Percentiles rank a stretch among this genome's conserved stretches.
Evolutionary conservation across 129 eudicot species (phyloP).

Genomic region (Lactuca sativa): DNA sequence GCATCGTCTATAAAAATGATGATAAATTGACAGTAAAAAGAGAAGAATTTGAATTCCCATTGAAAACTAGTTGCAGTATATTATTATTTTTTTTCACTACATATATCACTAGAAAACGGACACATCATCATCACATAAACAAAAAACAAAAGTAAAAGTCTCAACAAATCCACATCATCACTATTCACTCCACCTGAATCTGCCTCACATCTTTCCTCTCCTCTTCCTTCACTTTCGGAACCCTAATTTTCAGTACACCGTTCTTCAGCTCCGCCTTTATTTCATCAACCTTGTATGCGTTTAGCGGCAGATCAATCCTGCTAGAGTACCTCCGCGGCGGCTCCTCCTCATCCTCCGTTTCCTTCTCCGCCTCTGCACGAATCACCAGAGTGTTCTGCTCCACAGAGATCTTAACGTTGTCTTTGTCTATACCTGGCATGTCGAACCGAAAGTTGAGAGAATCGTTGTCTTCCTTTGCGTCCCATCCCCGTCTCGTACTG

Average conservation of each 20-base stretch:
- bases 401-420: constrained; percentile 58
- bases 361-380: constrained; percentile 52
- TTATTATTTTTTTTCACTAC: no score
- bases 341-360: constrained; percentile 42
- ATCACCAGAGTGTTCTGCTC: constrained; percentile 53
- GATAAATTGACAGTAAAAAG: no score
- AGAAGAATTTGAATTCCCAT: no score
- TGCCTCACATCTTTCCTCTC: constrained; percentile 56
- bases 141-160: no score
- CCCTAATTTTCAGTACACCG: constrained; percentile 57
- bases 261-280: constrained; percentile 80
- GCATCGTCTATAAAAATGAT: no score
- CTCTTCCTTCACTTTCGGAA: constrained; percentile 61
- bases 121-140: no score
- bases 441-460: constrained; percentile 46
- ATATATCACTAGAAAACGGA: no score
- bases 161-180: no score
- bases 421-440: constrained; percentile 80
- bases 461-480: constrained; percentile 48
- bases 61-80: no score
- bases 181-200: constrained; percentile 19
- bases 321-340: constrained; percentile 46
- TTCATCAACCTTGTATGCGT: constrained; percentile 44
- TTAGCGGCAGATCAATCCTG: constrained; percentile 50
- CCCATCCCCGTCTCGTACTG: constrained; percentile 49